Evolutionary conservation across 345 rosid genomes (phyloP).

Genomic region (Aquilaria yunnanensis): DNA sequence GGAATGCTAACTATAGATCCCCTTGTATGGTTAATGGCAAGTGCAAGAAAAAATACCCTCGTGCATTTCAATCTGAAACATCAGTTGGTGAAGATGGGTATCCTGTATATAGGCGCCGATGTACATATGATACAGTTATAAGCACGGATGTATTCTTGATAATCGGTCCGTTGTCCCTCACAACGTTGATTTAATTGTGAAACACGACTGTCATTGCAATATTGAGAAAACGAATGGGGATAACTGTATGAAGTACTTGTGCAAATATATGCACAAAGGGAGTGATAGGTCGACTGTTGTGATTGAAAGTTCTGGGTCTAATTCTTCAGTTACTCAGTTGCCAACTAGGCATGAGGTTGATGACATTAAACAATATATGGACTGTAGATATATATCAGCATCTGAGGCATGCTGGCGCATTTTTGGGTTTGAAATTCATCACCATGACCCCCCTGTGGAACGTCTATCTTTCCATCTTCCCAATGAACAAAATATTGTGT

Average conservation of each 20-base stretch:
- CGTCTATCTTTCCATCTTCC: not conserved
- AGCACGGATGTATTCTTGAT: not conserved
- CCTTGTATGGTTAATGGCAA: conserved; percentile 1
- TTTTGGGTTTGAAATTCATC: not conserved
- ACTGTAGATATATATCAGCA: not conserved
- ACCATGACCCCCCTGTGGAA: not conserved
- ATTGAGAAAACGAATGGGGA: too few species aligned
- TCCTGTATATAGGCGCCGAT: not conserved
- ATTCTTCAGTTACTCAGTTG: not conserved
- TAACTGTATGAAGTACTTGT: too few species aligned
- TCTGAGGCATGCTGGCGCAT: not conserved
- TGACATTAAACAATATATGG: not conserved
- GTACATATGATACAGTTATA: not conserved
- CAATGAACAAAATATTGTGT: not conserved
- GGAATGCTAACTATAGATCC: not conserved
- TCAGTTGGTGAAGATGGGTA: not conserved
- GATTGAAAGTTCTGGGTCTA: not conserved
- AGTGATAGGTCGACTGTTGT: not conserved
- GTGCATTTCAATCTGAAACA: not conserved
- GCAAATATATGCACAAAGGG: too few species aligned
- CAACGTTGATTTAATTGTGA: too few species aligned
- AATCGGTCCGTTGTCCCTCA: too few species aligned
- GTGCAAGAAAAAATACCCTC: not conserved
- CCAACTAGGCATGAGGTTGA: not conserved
- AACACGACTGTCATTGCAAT: too few species aligned